A percentile compares a stretch with the other conserved stretches of the same genome.
Conservation (phyloP, 2,329 filamentous ascomycete species). For the Scedosporium dehoogii region DNA sequence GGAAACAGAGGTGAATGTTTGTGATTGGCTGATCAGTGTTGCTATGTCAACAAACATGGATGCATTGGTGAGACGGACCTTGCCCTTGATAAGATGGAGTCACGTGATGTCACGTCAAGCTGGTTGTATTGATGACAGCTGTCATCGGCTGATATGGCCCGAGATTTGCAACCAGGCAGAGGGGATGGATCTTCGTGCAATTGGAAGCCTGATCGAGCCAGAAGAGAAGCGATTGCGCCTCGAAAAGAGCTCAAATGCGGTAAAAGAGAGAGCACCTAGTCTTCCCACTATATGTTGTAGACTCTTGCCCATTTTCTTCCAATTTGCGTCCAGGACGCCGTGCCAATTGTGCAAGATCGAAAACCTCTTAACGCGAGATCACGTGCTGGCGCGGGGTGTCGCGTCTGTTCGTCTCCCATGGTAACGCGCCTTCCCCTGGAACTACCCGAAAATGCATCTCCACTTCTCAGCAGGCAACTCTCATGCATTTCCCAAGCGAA, state of each 20-base stretch:
- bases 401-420: conserved; percentile 15
- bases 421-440: not conserved
- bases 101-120: conserved; percentile 1
- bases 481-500: no score
- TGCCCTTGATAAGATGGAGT: conserved; percentile 9
- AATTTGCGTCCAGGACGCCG: not conserved
- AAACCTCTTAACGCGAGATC: conserved; percentile 14
- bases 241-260: no score
- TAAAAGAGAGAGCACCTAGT: no score
- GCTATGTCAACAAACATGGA: conserved; percentile 14
- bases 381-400: conserved; percentile 23
- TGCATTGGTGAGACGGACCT: not conserved
- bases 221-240: no score
- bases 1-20: not conserved
- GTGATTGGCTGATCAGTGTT: conserved; percentile 2
- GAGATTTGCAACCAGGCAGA: no score
- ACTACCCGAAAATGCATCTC: not conserved
- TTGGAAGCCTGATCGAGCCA: no score
- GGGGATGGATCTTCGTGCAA: no score
- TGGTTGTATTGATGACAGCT: no score
- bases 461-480: not conserved
- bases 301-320: no score
- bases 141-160: no score
- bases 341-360: not conserved
- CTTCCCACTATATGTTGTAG: no score